Evolutionary conservation across 2,329 filamentous ascomycete species (phyloP).

Genomic region (Diaporthe citriasiana): DNA sequence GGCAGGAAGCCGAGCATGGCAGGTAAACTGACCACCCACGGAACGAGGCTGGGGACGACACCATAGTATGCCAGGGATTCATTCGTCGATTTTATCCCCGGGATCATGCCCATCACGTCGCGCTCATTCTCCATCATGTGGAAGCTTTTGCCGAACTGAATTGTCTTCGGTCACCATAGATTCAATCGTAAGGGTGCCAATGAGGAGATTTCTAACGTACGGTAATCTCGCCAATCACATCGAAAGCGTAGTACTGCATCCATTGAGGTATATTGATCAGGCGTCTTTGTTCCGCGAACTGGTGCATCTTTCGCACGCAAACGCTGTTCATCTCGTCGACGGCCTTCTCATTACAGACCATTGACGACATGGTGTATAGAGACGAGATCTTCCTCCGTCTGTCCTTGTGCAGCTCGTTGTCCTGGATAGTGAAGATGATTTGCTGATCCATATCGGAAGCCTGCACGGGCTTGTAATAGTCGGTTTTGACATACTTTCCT

Average conservation of each 20-base stretch:
- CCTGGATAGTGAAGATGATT: background rate
- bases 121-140: conserved; percentile 16
- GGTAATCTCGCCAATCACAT: conserved; percentile 2
- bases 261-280: background rate
- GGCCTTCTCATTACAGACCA: background rate
- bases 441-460: background rate
- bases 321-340: background rate
- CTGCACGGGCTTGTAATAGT: background rate
- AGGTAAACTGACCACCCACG: background rate
- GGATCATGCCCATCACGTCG: background rate
- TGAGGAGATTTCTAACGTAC: background rate
- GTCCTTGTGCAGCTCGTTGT: background rate
- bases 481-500: conserved; percentile 10
- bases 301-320: background rate
- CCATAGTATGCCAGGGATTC: background rate
- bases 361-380: conserved; percentile 4
- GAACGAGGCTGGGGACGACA: background rate
- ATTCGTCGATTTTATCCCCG: background rate
- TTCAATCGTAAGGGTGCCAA: background rate
- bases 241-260: conserved; percentile 11
- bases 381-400: background rate
- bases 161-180: background rate
- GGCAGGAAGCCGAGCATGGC: background rate
- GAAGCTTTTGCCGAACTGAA: conserved; percentile 10
- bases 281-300: background rate